These are phyloP conservation scores for Ophiocordyceps robertsii DNA, from an alignment of 2,329 filamentous ascomycete genomes.

Conservation along the genomic window DNA sequence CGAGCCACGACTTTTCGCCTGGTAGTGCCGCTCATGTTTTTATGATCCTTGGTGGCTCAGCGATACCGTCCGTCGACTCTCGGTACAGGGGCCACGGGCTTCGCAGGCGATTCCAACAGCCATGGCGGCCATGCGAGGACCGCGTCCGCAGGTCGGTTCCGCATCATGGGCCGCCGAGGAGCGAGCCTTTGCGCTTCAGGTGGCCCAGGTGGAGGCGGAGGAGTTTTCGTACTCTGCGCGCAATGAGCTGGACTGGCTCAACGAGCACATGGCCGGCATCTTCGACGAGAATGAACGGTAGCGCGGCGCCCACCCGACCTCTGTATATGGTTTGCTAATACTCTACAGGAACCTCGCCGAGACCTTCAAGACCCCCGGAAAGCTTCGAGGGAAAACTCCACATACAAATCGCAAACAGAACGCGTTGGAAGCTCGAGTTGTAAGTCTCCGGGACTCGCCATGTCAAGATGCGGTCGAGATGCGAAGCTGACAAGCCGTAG, in stretches of 20 bases:
- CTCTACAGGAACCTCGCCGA: slow-evolving; percentile 68
- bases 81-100: slow-evolving; percentile 1
- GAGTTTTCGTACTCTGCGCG: slow-evolving; percentile 86
- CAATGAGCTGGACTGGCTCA: slow-evolving; percentile 95
- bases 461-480: neutral
- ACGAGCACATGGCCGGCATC: slow-evolving; percentile 95
- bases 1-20: neutral
- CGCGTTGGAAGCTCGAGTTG: slow-evolving; percentile 45
- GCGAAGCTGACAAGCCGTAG: slow-evolving; percentile 23
- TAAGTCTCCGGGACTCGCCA: slow-evolving; percentile 25
- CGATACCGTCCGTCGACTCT: neutral
- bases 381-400: slow-evolving; percentile 69
- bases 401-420: slow-evolving; percentile 52
- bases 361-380: slow-evolving; percentile 89
- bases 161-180: slow-evolving; percentile 77
- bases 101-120: slow-evolving; percentile 5
- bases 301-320: slow-evolving; percentile 5
- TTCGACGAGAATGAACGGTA: slow-evolving; percentile 81
- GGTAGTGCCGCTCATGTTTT: slow-evolving; percentile 1
- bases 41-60: slow-evolving; percentile 1
- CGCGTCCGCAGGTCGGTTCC: slow-evolving; percentile 63
- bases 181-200: slow-evolving; percentile 60
- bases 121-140: slow-evolving; percentile 35
- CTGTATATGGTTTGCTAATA: slow-evolving; percentile 3
- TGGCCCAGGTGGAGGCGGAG: slow-evolving; percentile 71